Evolutionary conservation across 2,329 filamentous ascomycete genomes (phyloP).

Genomic region (Saccharata proteae): DNA sequence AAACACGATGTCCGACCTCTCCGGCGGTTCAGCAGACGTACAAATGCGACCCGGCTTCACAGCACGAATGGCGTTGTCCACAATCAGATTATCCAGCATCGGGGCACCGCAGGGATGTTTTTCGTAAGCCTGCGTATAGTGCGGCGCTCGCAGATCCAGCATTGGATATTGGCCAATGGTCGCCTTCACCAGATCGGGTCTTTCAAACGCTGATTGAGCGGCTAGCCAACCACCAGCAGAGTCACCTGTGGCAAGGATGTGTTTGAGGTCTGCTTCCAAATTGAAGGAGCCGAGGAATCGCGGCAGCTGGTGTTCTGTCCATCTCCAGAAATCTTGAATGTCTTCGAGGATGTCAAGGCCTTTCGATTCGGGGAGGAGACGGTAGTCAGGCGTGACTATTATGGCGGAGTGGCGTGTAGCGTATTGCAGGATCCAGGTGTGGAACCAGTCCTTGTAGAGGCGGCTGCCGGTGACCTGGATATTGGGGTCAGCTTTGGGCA

Average conservation of each 20-base stretch:
- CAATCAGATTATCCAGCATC: constrained; percentile 9
- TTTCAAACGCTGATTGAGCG: constrained; percentile 21
- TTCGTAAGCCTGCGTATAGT: constrained; percentile 1
- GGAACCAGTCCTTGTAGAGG: constrained; percentile 19
- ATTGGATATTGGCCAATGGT: constrained; percentile 18
- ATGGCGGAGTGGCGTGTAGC: constrained; percentile 30
- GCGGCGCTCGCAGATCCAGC: constrained; percentile 12
- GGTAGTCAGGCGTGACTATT: constrained; percentile 37
- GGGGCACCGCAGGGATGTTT: constrained; percentile 5
- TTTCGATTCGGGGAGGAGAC: constrained; percentile 38
- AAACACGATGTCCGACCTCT: constrained; percentile 11
- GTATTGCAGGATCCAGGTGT: constrained; percentile 25
- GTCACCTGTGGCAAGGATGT: constrained; percentile 22
- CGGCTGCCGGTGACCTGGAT: constrained; percentile 17
- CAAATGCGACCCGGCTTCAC: constrained; percentile 13
- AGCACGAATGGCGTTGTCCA: constrained; percentile 15
- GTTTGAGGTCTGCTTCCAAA: constrained; percentile 15
- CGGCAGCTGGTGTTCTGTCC: too few species aligned
- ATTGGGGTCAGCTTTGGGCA: neutral
- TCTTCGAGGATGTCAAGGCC: constrained; percentile 37
- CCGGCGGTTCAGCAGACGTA: constrained; percentile 13
- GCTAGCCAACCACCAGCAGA: constrained; percentile 28
- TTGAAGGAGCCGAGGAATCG: constrained; percentile 7
- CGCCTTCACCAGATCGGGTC: neutral
- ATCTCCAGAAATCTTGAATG: constrained; percentile 36